Evolutionary conservation across 495 filamentous ascomycete genomes (phyloP), one percentile per base, ranked within the genome.

Genomic region (Collariella sp.): DNA sequence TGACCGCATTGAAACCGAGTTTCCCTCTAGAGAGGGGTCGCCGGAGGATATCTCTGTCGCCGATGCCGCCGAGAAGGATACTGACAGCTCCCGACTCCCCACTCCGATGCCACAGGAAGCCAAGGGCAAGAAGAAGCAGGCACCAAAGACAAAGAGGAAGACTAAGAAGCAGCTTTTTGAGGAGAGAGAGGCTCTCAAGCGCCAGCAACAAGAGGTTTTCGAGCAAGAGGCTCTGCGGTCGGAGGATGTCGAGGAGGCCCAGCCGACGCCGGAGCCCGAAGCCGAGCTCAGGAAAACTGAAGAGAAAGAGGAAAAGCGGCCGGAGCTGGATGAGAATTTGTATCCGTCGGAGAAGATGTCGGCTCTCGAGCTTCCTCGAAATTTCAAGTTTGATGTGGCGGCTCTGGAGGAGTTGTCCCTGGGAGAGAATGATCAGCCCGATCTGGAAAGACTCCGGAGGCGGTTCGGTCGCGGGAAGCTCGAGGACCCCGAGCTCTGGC

Each of bases 341-440:
- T 70, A 70, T 45, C 63, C 66, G 16, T 54, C 59, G 0, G 40
- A 54, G 15, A 61, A 61, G 38, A 51, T 60, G 5, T 39, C 60
- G 3, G 64, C 67, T 6, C 54, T 67, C 10, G 48, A 52, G n/a
- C 58, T 72, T 7, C 67, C 68, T 9, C 34, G 41, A 1, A 53
- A 62, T 23, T 72, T 70, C 57, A 41, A 20, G 10, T 55, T 69
- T 7, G 68, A 68, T 68, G 74, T 58, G 31, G 71, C 19, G 55
- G 70, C 63, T 0, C 47, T 70, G 38, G 41, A 62, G 33, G 35
- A 49, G 22, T 42, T 70, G 22, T 31, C 50, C 1, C 68, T 95
- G 46, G 84, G 89, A 60, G 69, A 86, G 36, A 84, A 88, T 65
- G 91, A 95, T 44, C 83, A 84, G 75, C 87, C 95, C 51, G 75